These are phyloP conservation scores for Raffaelea albimanens DNA, from an alignment of 2,329 filamentous ascomycete species.

Conservation along the genomic window DNA sequence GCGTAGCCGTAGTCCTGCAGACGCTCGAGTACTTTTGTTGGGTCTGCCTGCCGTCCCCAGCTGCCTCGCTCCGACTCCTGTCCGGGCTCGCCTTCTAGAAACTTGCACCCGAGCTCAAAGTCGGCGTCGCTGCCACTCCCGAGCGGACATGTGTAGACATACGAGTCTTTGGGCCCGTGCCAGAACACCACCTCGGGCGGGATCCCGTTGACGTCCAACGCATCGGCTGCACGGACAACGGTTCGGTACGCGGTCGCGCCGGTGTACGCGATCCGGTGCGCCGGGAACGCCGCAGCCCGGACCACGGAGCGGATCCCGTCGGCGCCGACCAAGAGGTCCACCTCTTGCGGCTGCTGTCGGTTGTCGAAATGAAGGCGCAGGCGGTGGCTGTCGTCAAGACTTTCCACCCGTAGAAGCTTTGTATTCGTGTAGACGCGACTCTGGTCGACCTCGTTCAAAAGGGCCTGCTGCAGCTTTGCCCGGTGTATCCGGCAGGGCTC, in stretches of 20 bases:
- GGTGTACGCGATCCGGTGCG: not conserved
- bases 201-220: constrained; percentile 4
- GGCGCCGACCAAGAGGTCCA: constrained; percentile 39
- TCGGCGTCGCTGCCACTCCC: constrained; percentile 15
- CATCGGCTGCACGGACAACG: constrained; percentile 1
- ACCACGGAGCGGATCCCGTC: constrained; percentile 37
- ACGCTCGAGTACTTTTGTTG: constrained; percentile 17
- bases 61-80: constrained; percentile 13
- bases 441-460: constrained; percentile 33
- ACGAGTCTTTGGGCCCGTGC: constrained; percentile 12
- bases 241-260: constrained; percentile 3
- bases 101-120: constrained; percentile 20
- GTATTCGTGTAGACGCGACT: constrained; percentile 34
- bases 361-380: constrained; percentile 34
- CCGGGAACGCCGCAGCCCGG: constrained; percentile 1
- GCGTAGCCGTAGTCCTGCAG: not conserved
- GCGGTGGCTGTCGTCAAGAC: constrained; percentile 24
- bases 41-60: constrained; percentile 20
- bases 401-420: constrained; percentile 30
- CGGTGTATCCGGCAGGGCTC: constrained; percentile 19
- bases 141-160: constrained; percentile 22
- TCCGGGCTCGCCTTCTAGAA: constrained; percentile 6
- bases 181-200: constrained; percentile 5
- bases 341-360: constrained; percentile 28
- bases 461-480: constrained; percentile 35